Conservation (phyloP, 2,329 filamentous ascomycete species). For the Epicoccum sorghinum region DNA sequence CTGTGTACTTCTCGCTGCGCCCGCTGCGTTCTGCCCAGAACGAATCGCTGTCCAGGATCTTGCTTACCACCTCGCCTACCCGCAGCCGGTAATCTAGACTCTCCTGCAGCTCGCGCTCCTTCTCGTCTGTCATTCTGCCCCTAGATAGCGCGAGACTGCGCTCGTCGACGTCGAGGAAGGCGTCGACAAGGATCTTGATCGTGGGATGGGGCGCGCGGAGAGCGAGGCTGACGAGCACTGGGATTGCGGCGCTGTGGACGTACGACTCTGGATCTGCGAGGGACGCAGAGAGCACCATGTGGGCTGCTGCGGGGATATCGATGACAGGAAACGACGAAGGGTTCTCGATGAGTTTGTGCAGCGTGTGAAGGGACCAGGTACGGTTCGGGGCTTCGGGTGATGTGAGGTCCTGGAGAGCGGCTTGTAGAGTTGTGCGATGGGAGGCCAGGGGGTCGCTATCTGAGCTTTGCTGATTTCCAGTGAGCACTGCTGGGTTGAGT, state of each 20-base stretch:
- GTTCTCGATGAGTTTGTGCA: constrained; percentile 57
- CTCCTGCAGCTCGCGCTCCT: constrained; percentile 36
- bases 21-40: constrained; percentile 22
- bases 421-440: constrained; percentile 31
- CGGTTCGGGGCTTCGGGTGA: constrained; percentile 46
- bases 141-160: constrained; percentile 29
- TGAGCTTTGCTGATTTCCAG: constrained; percentile 4
- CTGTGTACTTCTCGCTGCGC: neutral
- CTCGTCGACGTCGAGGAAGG: constrained; percentile 69
- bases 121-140: constrained; percentile 22
- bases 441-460: constrained; percentile 57
- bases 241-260: constrained; percentile 71
- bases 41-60: constrained; percentile 23
- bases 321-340: constrained; percentile 61
- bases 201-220: constrained; percentile 67
- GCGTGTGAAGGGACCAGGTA: constrained; percentile 41
- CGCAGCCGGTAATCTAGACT: constrained; percentile 68
- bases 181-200: constrained; percentile 67
- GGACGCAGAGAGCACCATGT: constrained; percentile 68
- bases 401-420: constrained; percentile 34
- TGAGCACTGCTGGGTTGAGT: constrained; percentile 59
- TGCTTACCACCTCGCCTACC: constrained; percentile 63
- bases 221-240: constrained; percentile 67
- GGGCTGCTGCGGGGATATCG: constrained; percentile 69
- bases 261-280: constrained; percentile 73